Percentiles rank a stretch among this genome's conserved stretches.
These are phyloP conservation scores for Stephanodiscus minutulus DNA, from an alignment of 108 stramenopile genomes.

Conservation along the genomic window DNA sequence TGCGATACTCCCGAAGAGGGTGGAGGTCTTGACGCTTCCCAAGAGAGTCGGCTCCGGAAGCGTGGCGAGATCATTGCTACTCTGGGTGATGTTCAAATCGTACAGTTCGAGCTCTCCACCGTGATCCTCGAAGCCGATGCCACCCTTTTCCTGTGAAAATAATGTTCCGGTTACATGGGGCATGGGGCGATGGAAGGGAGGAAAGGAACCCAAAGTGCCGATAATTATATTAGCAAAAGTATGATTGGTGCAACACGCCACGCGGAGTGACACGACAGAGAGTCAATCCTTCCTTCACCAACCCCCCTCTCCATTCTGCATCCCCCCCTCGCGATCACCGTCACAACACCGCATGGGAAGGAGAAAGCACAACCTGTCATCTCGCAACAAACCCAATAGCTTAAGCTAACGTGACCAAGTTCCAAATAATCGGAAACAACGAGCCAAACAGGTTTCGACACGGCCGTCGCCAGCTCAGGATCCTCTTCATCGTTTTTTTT, in stretches of 20 bases:
- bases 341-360: too few relatives aligned
- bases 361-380: too few relatives aligned
- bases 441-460: neutral
- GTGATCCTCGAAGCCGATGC: conserved; percentile 87
- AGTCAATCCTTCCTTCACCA: neutral
- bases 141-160: conserved; percentile 32
- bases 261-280: neutral
- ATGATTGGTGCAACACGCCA: neutral
- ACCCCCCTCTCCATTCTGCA: too few relatives aligned
- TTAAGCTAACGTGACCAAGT: too few relatives aligned
- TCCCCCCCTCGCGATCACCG: too few relatives aligned
- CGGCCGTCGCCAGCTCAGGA: too few relatives aligned
- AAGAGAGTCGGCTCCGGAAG: conserved; percentile 51
- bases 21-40: conserved; percentile 78
- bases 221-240: neutral
- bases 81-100: conserved; percentile 57
- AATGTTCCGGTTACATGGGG: neutral
- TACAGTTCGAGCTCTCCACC: conserved; percentile 93
- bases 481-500: too few relatives aligned
- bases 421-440: too few relatives aligned
- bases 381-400: too few relatives aligned
- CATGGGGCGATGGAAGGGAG: neutral
- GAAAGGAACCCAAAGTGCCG: neutral
- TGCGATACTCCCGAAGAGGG: conserved; percentile 64
- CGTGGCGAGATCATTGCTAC: conserved; percentile 16